phyloP scores from a whole-genome alignment of 768 basidiomycete genomes.

The Mycena olivaceomarginata region DNA sequence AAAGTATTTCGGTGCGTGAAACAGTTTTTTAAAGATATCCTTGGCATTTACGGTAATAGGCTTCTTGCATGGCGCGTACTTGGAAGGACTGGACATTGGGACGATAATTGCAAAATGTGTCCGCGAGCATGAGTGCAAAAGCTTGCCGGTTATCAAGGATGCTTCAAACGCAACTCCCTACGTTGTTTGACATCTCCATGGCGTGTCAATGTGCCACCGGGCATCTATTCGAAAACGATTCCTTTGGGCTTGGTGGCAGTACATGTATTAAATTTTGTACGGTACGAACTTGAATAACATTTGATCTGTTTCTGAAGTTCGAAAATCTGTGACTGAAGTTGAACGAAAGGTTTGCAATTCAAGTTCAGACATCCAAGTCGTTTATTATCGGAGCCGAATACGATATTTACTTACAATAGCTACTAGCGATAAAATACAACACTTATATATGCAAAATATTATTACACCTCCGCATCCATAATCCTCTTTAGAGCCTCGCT shows the following conservation, averaged over 20 bases:
- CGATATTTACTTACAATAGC: neutral
- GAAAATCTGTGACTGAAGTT: no score
- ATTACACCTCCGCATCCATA: slow-evolving; percentile 22
- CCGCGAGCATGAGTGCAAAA: neutral
- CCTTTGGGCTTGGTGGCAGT: no score
- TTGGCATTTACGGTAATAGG: slow-evolving; percentile 54
- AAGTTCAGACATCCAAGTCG: no score
- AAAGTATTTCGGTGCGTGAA: slow-evolving; percentile 74
- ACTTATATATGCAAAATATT: neutral
- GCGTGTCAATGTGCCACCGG: neutral
- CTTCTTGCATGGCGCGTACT: slow-evolving; percentile 76
- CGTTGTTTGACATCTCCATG: neutral
- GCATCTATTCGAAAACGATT: no score
- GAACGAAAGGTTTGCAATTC: no score
- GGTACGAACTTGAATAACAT: no score
- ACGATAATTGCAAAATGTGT: slow-evolving; percentile 65
- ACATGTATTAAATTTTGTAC: no score
- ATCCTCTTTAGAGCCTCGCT: slow-evolving; percentile 39
- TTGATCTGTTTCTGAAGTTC: no score
- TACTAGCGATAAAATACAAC: neutral
- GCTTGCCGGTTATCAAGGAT: slow-evolving; percentile 12
- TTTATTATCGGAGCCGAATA: no score
- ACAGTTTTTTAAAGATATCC: neutral
- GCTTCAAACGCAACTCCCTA: slow-evolving; percentile 12
- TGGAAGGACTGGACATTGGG: slow-evolving; percentile 68